Evolutionary conservation across 768 basidiomycete species (phyloP).

Genomic region (Phanerochaete sordida): DNA sequence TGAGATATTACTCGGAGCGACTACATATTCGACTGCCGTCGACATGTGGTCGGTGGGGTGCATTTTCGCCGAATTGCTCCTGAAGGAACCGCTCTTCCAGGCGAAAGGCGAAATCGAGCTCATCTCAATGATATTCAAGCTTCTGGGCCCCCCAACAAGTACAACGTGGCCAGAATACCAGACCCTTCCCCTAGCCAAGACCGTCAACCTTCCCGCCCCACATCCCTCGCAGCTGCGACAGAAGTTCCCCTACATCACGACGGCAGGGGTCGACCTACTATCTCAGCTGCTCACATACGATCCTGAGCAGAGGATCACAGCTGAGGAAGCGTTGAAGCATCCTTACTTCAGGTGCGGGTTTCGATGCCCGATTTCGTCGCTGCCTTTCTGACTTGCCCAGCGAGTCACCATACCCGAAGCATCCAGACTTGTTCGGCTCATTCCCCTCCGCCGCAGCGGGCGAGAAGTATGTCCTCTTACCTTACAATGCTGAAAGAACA

Average conservation of each 20-base stretch:
- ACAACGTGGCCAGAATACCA: slow-evolving; percentile 85
- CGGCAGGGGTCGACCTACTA: slow-evolving; percentile 81
- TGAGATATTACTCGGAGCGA: slow-evolving; percentile 91
- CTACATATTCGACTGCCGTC: slow-evolving; percentile 90
- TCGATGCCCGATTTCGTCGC: background rate
- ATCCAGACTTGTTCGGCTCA: slow-evolving; percentile 91
- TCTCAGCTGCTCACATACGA: slow-evolving; percentile 85
- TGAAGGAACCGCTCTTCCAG: slow-evolving; percentile 96
- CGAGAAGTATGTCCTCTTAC: slow-evolving; percentile 67
- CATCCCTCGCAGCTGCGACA: slow-evolving; percentile 76
- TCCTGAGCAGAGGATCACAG: slow-evolving; percentile 79
- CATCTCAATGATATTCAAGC: slow-evolving; percentile 89
- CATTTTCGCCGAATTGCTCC: slow-evolving; percentile 93
- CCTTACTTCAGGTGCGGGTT: slow-evolving; percentile 80
- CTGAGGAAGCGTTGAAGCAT: slow-evolving; percentile 87
- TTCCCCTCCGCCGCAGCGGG: slow-evolving; percentile 97
- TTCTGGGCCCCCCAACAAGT: slow-evolving; percentile 89
- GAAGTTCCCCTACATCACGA: slow-evolving; percentile 81
- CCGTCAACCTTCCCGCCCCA: slow-evolving; percentile 69
- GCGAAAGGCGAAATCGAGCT: slow-evolving; percentile 95
- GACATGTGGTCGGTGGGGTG: slow-evolving; percentile 99
- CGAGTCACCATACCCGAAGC: slow-evolving; percentile 93
- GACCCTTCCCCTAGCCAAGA: slow-evolving; percentile 76
- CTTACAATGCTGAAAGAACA: background rate
- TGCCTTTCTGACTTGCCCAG: slow-evolving; percentile 34